These are phyloP conservation scores for Diddensiella santjacobensis DNA, from an alignment of 805 yeast species.

Conservation along the genomic window DNA sequence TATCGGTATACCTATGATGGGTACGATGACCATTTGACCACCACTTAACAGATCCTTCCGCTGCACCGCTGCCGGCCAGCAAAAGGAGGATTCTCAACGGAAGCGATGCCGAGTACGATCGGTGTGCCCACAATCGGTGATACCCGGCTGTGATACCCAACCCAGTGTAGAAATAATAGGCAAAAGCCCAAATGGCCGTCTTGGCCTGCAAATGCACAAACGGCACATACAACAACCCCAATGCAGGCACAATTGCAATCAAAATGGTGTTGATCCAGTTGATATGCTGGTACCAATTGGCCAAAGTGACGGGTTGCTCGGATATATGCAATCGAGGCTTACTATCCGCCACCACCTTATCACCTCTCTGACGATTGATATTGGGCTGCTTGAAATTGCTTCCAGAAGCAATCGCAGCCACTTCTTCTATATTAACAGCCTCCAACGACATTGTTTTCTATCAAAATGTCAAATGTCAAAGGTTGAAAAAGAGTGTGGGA, in stretches of 20 bases:
- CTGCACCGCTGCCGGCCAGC: conserved; percentile 66
- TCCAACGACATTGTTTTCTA: conserved; percentile 23
- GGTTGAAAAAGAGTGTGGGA: background rate
- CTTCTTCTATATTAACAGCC: conserved; percentile 29
- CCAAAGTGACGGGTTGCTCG: conserved; percentile 70
- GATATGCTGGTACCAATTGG: conserved; percentile 68
- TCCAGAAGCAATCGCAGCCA: conserved; percentile 36
- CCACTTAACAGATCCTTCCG: conserved; percentile 69
- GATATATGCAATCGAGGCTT: conserved; percentile 47
- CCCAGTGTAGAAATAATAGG: conserved; percentile 58
- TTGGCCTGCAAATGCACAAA: conserved; percentile 43
- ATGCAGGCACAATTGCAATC: conserved; percentile 53
- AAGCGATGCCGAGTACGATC: conserved; percentile 46
- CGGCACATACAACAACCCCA: conserved; percentile 43
- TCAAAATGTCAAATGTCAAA: background rate
- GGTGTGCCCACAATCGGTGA: conserved; percentile 72
- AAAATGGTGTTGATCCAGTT: conserved; percentile 68
- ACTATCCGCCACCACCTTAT: conserved; percentile 10
- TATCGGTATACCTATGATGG: conserved; percentile 85
- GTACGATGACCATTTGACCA: conserved; percentile 86
- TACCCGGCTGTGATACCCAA: conserved; percentile 79
- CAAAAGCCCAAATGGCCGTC: conserved; percentile 52
- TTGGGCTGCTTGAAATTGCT: conserved; percentile 24
- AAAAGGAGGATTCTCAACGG: conserved; percentile 49
- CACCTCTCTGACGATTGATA: conserved; percentile 28